Percentiles rank a stretch among this genome's conserved stretches.
Conservation (phyloP, 1,284 basidiomycete genomes). For the Volvariella volvacea region DNA sequence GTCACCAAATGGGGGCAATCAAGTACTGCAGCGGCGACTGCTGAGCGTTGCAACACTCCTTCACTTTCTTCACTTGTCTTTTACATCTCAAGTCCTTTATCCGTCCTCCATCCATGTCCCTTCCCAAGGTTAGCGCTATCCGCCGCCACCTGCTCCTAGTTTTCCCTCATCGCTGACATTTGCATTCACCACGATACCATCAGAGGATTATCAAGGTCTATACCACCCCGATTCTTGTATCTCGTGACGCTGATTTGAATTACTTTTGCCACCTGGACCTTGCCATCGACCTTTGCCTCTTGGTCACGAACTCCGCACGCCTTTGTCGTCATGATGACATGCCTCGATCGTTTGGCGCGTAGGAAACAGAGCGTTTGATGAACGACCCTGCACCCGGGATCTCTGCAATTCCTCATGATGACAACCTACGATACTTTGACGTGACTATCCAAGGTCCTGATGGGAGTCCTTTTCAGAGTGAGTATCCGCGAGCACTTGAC, state of each 20-base stretch:
- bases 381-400: constrained; percentile 97
- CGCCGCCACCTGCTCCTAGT: neutral
- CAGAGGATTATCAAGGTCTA: constrained; percentile 24
- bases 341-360: no score
- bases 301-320: no score
- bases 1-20: no score
- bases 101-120: constrained; percentile 20
- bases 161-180: neutral
- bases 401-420: constrained; percentile 88
- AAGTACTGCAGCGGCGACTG: no score
- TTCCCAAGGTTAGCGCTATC: constrained; percentile 27
- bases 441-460: constrained; percentile 94
- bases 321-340: no score
- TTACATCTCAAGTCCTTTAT: neutral
- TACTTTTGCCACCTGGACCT: neutral
- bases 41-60: neutral
- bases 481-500: no score
- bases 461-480: constrained; percentile 92
- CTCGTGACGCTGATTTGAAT: neutral
- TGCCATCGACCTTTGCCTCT: neutral
- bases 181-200: constrained; percentile 11
- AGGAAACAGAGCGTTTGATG: constrained; percentile 97
- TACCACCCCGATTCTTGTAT: neutral
- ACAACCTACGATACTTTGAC: constrained; percentile 98
- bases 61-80: constrained; percentile 2